Base-by-base conservation (phyloP, 768 basidiomycete genomes). In the Rhodotorula diobovata region DNA sequence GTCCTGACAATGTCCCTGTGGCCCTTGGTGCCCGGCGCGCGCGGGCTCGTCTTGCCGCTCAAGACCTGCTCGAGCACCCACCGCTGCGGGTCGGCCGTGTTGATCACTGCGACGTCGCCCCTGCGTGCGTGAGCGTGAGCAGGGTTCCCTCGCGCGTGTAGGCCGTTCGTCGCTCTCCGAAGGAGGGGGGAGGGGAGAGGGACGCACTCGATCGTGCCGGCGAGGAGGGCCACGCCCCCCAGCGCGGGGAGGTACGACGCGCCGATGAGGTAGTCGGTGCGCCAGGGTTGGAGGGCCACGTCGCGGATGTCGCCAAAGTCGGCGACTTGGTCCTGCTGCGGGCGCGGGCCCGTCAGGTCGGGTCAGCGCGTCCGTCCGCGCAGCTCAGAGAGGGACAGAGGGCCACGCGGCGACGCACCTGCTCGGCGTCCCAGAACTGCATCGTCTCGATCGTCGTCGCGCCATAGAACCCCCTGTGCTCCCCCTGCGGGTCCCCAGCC, bases 371-470 rank as follows among this genome's bases (percentile, higher is more conserved):
- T n/a, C 18, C n/a, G 43, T 25, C 1, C 2, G 15, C 32, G 12
- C 20, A 64, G 46, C 1, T 23, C 6, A 4, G 32, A 25, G 25
- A 37, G 18, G 41, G 32, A 57, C 20, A 59, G n/a, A 34, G 25
- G n/a, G n/a, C n/a, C n/a, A n/a, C 21, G 30, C 23, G 23, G 35
- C 2, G 41, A 23, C 76, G 43, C 37, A 76, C 76, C 70, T 76
- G 71, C 20, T 74, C 71, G 4, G 59, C 68, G 58, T 77, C 68
- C 71, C 68, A 77, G 1, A 71, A 30, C 61, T 73, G 72, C n/a
- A 77, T 20, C 9, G 77, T 77, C 66, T 77, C 77, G 25, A 77
- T 76, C 61, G 75, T 74, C 34, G 77, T 77, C 59, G 71, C 62
- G 4, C 65, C 73, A 48, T 64, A 77, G 5, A 68, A 61, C 8